These are phyloP conservation scores for Coriolopsis trogii DNA, from an alignment of 1,284 basidiomycete species.

Conservation along the genomic window DNA sequence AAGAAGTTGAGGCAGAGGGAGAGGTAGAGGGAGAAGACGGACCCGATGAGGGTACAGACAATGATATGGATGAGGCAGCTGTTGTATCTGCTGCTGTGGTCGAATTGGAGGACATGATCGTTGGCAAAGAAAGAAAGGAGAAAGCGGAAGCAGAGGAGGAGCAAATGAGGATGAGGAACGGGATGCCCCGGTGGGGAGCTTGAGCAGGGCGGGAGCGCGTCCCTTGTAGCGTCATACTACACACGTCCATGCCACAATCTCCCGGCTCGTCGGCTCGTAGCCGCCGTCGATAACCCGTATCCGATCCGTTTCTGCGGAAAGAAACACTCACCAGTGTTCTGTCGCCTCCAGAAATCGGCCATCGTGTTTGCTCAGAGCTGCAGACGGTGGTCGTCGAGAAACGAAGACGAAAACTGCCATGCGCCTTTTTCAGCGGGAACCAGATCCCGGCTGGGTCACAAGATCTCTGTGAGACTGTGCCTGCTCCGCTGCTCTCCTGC, in stretches of 20 bases:
- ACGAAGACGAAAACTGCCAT: background rate
- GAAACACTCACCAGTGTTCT: background rate
- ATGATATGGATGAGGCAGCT: slow-evolving; percentile 5
- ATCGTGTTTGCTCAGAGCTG: background rate
- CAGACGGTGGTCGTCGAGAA: background rate
- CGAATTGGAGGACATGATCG: slow-evolving; percentile 16
- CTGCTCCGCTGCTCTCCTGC: background rate
- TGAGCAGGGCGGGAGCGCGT: background rate
- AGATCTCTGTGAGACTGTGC: background rate
- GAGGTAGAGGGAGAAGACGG: slow-evolving; percentile 13
- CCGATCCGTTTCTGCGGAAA: background rate
- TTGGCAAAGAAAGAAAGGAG: background rate
- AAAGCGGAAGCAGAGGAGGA: background rate
- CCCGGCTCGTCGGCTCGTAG: background rate
- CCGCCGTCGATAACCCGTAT: background rate
- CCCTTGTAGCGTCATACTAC: slow-evolving; percentile 5
- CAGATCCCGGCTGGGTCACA: background rate
- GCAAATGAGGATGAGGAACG: background rate
- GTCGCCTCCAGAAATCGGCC: background rate
- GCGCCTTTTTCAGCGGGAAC: background rate
- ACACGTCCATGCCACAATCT: background rate
- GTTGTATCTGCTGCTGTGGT: slow-evolving; percentile 7
- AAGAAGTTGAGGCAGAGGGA: slow-evolving; percentile 11
- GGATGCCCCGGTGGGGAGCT: slow-evolving; percentile 1
- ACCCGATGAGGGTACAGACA: slow-evolving; percentile 13